phyloP scores from a whole-genome alignment of 371 early-diverging fungal species.

The Nosema muscidifuracis region DNA sequence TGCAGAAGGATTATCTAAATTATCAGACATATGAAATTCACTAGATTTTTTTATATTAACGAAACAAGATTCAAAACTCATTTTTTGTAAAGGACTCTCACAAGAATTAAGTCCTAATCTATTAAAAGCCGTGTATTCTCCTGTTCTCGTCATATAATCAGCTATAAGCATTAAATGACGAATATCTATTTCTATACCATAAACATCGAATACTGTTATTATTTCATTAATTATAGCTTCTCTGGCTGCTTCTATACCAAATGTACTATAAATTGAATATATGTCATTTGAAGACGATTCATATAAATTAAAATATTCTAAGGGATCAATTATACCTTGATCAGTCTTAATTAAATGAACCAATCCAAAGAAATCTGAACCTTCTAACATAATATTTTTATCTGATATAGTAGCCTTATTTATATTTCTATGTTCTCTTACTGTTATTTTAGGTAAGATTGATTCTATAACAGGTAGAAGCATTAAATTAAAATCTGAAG shows the following conservation, averaged over 20 bases:
- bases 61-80: conserved; percentile 59
- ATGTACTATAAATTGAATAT: conserved; percentile 75
- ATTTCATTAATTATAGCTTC: conserved; percentile 87
- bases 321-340: conserved; percentile 77
- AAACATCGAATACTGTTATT: conserved; percentile 83
- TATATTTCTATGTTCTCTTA: conserved; percentile 39
- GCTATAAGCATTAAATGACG: conserved; percentile 92
- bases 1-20: conserved; percentile 76
- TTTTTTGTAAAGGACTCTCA: conserved; percentile 51
- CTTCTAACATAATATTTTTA: conserved; percentile 33
- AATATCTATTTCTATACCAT: conserved; percentile 85
- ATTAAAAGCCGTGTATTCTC: conserved; percentile 39
- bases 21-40: conserved; percentile 65
- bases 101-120: conserved; percentile 28
- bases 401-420: conserved; percentile 11
- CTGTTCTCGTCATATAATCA: conserved; percentile 78
- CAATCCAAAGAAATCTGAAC: conserved; percentile 28
- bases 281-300: conserved; percentile 79
- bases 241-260: conserved; percentile 97
- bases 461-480: conserved; percentile 44
- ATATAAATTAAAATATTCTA: conserved; percentile 66
- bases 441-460: conserved; percentile 26
- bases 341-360: conserved; percentile 52
- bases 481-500: conserved; percentile 40
- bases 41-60: conserved; percentile 35